These are phyloP conservation scores for Nicotiana obtusifolia DNA, from an alignment of 257 asterid species.

Conservation along the genomic window DNA sequence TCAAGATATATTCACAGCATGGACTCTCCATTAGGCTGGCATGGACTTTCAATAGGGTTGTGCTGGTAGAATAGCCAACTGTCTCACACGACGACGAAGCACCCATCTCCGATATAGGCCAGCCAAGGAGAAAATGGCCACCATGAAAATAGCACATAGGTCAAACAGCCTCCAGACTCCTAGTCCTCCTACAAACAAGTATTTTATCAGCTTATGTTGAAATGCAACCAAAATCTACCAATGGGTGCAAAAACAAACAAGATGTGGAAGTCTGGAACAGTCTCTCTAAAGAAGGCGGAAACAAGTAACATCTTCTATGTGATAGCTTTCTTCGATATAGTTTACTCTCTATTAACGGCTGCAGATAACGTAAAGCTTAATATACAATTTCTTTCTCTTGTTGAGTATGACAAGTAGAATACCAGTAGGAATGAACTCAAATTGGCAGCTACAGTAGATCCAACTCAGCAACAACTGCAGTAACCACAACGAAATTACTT, in stretches of 20 bases:
- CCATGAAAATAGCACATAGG: conserved; percentile 28
- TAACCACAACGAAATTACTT: conserved; percentile 7
- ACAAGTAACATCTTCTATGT: not conserved
- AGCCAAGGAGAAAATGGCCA: conserved; percentile 17
- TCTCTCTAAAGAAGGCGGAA: not conserved
- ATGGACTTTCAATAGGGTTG: not conserved
- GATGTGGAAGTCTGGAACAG: not conserved
- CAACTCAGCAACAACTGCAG: conserved; percentile 47
- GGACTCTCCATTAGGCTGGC: not conserved
- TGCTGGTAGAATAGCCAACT: conserved; percentile 17
- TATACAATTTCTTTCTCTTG: not conserved
- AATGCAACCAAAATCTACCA: not conserved
- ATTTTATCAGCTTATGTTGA: not conserved
- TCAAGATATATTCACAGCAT: not conserved
- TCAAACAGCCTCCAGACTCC: conserved; percentile 48
- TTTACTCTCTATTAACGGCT: not conserved
- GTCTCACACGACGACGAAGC: conserved; percentile 33
- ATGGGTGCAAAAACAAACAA: not conserved
- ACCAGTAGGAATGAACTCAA: conserved; percentile 54
- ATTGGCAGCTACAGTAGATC: conserved; percentile 33
- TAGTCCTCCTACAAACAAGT: conserved; percentile 34
- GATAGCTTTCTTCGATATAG: not conserved
- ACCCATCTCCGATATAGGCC: conserved; percentile 36
- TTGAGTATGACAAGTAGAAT: not conserved
- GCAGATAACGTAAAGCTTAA: not conserved